Evolutionary conservation across 768 basidiomycete genomes (phyloP).

Genomic region (Clavulina sp.): DNA sequence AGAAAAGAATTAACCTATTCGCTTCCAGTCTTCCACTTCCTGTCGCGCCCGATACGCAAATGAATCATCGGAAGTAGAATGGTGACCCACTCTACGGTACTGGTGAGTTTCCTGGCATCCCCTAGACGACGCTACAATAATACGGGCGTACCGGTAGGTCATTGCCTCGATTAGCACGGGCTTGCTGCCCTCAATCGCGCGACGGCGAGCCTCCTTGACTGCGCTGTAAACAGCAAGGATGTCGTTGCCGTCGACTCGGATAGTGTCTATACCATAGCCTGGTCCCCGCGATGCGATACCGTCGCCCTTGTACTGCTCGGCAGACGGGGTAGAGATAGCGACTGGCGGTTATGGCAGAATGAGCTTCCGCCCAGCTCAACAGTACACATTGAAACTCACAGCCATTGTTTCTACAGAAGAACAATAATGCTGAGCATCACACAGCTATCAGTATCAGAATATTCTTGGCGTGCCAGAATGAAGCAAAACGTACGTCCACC

Average conservation of each 20-base stretch:
- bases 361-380: neutral
- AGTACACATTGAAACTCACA: conserved; percentile 17
- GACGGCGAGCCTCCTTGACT: conserved; percentile 48
- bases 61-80: conserved; percentile 89
- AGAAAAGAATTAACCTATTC: conserved; percentile 29
- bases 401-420: conserved; percentile 38
- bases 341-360: conserved; percentile 16
- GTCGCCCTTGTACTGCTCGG: conserved; percentile 82
- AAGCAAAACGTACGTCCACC: conserved; percentile 16
- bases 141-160: conserved; percentile 54
- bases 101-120: neutral
- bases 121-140: neutral
- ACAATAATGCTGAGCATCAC: conserved; percentile 11
- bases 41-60: conserved; percentile 80
- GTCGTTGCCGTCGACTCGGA: conserved; percentile 91
- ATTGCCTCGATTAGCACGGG: conserved; percentile 80
- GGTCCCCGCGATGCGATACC: conserved; percentile 85
- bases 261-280: conserved; percentile 79
- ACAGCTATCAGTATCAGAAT: conserved; percentile 36
- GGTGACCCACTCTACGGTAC: conserved; percentile 60
- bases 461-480: conserved; percentile 17
- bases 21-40: conserved; percentile 84
- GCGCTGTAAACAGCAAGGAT: conserved; percentile 65
- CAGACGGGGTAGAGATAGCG: conserved; percentile 82
- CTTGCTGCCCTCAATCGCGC: conserved; percentile 59